Evolutionary conservation across 2,329 filamentous ascomycete species (phyloP).

Genomic region (Sclerotiophoma versabilis): DNA sequence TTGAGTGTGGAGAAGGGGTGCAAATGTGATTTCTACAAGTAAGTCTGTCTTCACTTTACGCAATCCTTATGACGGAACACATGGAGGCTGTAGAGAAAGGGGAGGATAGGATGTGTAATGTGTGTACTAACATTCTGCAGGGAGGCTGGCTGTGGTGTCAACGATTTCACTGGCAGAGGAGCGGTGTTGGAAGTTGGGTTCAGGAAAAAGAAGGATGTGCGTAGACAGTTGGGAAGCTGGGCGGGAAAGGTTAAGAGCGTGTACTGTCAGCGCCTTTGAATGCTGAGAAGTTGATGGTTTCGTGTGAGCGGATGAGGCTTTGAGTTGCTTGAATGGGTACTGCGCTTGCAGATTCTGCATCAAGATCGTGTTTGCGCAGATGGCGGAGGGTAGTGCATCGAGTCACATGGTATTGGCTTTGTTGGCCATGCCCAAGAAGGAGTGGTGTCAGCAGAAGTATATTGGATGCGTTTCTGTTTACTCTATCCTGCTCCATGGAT

Average conservation of each 20-base stretch:
- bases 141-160: not conserved
- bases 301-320: no score
- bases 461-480: no score
- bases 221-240: slow-evolving; percentile 4
- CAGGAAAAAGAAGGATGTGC: not conserved
- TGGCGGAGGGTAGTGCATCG: no score
- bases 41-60: not conserved
- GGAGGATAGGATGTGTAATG: not conserved
- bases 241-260: slow-evolving; percentile 1
- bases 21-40: slow-evolving; percentile 13
- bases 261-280: slow-evolving; percentile 1
- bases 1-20: slow-evolving; percentile 12
- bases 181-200: slow-evolving; percentile 9
- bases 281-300: no score
- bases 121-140: not conserved
- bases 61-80: not conserved
- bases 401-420: no score
- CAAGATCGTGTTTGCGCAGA: no score
- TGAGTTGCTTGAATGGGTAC: no score
- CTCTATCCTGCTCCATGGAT: no score
- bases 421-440: no score
- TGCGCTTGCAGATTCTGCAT: no score
- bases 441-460: no score
- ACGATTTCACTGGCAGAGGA: not conserved
- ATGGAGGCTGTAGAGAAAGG: not conserved